Evolutionary conservation across 805 yeast species (phyloP).

Genomic region (Zygotorulaspora sp.): DNA sequence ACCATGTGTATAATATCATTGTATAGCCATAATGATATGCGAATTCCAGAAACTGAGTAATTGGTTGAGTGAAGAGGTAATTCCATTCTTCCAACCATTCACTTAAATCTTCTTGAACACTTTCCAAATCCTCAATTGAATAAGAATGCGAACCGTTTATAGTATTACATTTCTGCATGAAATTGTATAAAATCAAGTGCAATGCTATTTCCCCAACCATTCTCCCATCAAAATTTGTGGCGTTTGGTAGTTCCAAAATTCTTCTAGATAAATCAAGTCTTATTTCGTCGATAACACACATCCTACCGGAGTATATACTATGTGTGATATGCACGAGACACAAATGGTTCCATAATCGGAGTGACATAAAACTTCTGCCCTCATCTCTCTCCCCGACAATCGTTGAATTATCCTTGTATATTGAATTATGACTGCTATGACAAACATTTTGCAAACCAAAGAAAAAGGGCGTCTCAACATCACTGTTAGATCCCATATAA

Average conservation of each 20-base stretch:
- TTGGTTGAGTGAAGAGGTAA: constrained; percentile 62
- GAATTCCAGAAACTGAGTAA: constrained; percentile 68
- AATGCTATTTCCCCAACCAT: constrained; percentile 73
- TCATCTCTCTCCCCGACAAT: constrained; percentile 39
- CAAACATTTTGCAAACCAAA: constrained; percentile 21
- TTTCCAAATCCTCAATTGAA: constrained; percentile 31
- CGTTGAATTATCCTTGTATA: constrained; percentile 4
- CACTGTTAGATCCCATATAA: constrained; percentile 4
- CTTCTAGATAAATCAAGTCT: constrained; percentile 56
- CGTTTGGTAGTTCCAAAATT: constrained; percentile 50
- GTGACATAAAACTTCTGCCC: constrained; percentile 48
- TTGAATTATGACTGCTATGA: constrained; percentile 23
- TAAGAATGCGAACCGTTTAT: constrained; percentile 25
- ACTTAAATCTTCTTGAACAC: constrained; percentile 40
- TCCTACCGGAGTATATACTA: constrained; percentile 61
- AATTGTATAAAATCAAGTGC: constrained; percentile 47
- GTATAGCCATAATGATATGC: constrained; percentile 60
- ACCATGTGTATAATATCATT: constrained; percentile 40
- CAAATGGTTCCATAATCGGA: constrained; percentile 69
- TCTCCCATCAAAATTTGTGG: constrained; percentile 78
- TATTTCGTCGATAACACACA: constrained; percentile 56
- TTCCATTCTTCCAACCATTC: constrained; percentile 69
- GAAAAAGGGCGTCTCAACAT: constrained; percentile 1
- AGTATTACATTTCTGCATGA: constrained; percentile 39
- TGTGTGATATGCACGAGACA: constrained; percentile 62